phyloP scores from a whole-genome alignment of 2,329 filamentous ascomycete genomes.

The Trichophaea hybrida region DNA sequence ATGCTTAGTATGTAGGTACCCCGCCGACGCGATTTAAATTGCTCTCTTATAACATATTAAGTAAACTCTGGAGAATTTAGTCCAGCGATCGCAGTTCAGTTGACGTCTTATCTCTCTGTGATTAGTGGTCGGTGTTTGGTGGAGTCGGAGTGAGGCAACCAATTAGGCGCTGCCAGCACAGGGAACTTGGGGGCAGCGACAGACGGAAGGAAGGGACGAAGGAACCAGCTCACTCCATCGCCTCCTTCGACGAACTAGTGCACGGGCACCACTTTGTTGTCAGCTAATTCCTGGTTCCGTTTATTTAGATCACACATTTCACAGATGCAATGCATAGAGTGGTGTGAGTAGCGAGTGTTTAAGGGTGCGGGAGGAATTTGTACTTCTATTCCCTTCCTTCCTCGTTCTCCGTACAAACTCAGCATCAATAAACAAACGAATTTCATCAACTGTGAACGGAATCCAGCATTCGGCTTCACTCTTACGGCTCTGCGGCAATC shows the following conservation, averaged over 20 bases:
- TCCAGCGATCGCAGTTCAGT: too few species aligned
- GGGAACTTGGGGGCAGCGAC: neutral
- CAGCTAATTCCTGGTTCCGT: neutral
- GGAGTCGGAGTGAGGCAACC: neutral
- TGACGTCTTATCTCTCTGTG: too few species aligned
- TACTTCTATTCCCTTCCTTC: neutral
- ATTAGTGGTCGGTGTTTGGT: too few species aligned
- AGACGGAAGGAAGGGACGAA: neutral
- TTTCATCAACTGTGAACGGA: neutral
- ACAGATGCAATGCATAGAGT: neutral
- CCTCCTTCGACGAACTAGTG: neutral
- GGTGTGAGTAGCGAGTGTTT: neutral
- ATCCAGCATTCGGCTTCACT: neutral
- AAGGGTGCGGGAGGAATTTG: neutral
- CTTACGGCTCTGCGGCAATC: neutral
- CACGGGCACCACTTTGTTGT: neutral
- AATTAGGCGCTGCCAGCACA: neutral
- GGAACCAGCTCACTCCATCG: too few species aligned
- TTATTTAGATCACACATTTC: neutral
- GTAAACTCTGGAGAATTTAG: too few species aligned
- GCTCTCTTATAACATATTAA: too few species aligned
- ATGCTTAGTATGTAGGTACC: too few species aligned
- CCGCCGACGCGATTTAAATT: too few species aligned
- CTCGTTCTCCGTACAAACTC: neutral
- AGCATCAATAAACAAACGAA: neutral